These are phyloP conservation scores for Mycena filopes DNA, from an alignment of 768 basidiomycete genomes.

Conservation along the genomic window DNA sequence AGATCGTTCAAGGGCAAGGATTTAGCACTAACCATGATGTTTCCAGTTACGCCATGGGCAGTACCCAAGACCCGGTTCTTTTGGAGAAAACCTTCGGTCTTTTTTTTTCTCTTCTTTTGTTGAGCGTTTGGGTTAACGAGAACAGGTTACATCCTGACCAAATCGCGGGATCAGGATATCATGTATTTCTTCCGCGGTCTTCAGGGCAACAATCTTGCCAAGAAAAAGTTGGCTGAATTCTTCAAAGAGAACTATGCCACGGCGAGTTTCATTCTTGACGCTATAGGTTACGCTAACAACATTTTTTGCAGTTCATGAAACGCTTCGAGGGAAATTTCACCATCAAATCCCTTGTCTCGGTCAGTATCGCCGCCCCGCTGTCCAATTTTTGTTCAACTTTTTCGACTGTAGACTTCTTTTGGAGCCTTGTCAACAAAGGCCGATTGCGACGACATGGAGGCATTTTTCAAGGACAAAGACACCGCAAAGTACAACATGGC, in stretches of 20 bases:
- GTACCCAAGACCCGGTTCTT: conserved; percentile 65
- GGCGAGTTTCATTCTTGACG: conserved; percentile 51
- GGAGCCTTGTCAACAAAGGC: conserved; percentile 68
- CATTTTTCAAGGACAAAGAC: conserved; percentile 85
- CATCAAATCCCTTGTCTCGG: conserved; percentile 63
- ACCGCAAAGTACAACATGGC: conserved; percentile 73
- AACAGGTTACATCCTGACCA: conserved; percentile 64
- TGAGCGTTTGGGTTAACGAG: no score
- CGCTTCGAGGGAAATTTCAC: conserved; percentile 78
- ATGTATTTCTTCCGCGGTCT: conserved; percentile 72
- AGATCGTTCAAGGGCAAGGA: neutral
- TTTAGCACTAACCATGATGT: neutral
- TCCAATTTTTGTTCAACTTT: conserved; percentile 12
- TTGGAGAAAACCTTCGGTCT: conserved; percentile 71
- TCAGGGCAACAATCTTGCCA: conserved; percentile 62
- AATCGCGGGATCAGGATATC: conserved; percentile 70
- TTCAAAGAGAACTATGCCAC: conserved; percentile 76
- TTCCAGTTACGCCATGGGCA: conserved; percentile 71
- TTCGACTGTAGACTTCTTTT: conserved; percentile 44
- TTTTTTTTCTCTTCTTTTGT: no score
- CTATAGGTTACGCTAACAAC: conserved; percentile 2
- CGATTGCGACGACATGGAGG: conserved; percentile 70
- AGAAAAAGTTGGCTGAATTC: conserved; percentile 65
- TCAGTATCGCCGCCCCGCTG: conserved; percentile 42
- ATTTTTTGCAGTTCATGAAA: conserved; percentile 62